Percentiles rank a stretch among this genome's conserved stretches.
phyloP scores from a whole-genome alignment of 2,329 filamentous ascomycete genomes.

The Botrytis paeoniae region DNA sequence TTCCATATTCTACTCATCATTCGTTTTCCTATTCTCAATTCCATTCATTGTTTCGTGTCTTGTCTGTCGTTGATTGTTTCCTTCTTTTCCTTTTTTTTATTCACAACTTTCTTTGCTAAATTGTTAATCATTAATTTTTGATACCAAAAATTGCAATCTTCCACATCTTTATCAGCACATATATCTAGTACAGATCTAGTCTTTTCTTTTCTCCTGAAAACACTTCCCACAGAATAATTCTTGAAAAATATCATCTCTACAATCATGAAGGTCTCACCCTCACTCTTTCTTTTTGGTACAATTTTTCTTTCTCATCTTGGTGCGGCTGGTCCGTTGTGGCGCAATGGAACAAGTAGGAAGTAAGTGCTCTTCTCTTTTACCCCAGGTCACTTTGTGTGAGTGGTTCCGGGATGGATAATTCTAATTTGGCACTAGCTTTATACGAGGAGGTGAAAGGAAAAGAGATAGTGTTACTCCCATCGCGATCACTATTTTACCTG shows the following conservation, averaged over 20 bases:
- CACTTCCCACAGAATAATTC: not conserved
- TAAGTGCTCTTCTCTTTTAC: not conserved
- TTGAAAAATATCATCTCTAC: not conserved
- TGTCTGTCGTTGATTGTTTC: constrained; percentile 9
- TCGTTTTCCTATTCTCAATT: not conserved
- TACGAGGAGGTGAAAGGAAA: not conserved
- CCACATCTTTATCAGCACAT: not conserved
- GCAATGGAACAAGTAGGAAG: constrained; percentile 13
- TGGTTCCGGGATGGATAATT: not conserved
- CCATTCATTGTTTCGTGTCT: not conserved
- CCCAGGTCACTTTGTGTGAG: not conserved
- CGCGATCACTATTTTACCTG: constrained; percentile 4
- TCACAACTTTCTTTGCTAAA: not conserved
- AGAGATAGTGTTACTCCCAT: not conserved
- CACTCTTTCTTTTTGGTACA: not conserved
- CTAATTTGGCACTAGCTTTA: not conserved
- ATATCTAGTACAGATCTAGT: not conserved
- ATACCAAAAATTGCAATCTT: not conserved
- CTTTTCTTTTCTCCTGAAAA: not conserved
- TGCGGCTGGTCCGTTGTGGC: constrained; percentile 13
- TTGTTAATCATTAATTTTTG: not conserved
- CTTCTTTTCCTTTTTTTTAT: not conserved
- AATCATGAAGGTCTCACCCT: not conserved
- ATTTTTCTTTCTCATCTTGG: not conserved
- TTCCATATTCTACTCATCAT: not conserved